These are phyloP conservation scores for Metschnikowia amazonensis DNA, from an alignment of 805 yeast species.

Conservation along the genomic window DNA sequence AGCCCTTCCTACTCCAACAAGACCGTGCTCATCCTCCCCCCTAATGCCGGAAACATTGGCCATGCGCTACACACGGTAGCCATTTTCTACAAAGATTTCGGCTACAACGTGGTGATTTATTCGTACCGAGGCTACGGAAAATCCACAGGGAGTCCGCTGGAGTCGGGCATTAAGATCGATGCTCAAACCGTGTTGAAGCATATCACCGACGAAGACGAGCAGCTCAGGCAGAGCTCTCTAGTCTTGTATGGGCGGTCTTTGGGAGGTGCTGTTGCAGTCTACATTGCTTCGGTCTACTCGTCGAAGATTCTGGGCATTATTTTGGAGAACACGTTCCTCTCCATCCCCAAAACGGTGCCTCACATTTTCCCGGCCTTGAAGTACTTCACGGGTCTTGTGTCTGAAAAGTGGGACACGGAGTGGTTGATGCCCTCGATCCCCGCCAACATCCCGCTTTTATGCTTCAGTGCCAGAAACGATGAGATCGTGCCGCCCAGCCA, in stretches of 20 bases:
- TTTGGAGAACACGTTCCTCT: conserved; percentile 82
- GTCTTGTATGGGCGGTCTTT: conserved; percentile 83
- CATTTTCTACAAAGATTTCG: conserved; percentile 56
- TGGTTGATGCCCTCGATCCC: conserved; percentile 50
- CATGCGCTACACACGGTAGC: conserved; percentile 79
- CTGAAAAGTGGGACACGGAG: conserved; percentile 83
- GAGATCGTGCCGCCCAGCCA: conserved; percentile 91
- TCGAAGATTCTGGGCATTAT: conserved; percentile 57
- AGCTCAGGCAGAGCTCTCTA: conserved; percentile 49
- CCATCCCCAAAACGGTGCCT: conserved; percentile 66
- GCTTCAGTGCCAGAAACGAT: conserved; percentile 71
- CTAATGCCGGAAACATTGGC: conserved; percentile 96
- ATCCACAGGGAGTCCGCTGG: conserved; percentile 73
- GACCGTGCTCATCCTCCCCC: conserved; percentile 75
- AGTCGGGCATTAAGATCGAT: conserved; percentile 75
- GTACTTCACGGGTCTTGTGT: conserved; percentile 57
- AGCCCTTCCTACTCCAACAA: conserved; percentile 45
- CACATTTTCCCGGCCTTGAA: conserved; percentile 68
- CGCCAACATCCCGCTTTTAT: conserved; percentile 57
- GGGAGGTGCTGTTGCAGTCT: conserved; percentile 93
- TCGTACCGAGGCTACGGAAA: conserved; percentile 91
- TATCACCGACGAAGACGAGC: conserved; percentile 48
- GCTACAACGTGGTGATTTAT: conserved; percentile 75
- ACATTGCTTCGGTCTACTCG: conserved; percentile 62
- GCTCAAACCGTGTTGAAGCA: conserved; percentile 68